phyloP scores from a whole-genome alignment of 148 eudicot species.

The Cornus suecica region DNA sequence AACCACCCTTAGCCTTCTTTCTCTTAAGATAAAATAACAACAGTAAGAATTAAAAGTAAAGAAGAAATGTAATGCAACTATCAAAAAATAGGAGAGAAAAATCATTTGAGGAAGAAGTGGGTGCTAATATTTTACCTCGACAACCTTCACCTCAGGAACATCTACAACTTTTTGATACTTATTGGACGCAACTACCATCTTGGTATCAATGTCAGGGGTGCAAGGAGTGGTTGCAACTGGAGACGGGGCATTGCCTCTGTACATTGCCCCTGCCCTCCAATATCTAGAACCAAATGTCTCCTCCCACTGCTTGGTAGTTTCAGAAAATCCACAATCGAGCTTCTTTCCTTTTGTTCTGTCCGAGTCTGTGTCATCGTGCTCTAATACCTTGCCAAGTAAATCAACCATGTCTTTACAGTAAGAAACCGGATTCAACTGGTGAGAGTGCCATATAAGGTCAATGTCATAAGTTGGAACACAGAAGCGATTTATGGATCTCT shows the following conservation, averaged over 20 bases:
- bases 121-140: slow-evolving; percentile 55
- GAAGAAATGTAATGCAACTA: not conserved
- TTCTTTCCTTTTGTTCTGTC: slow-evolving; percentile 91
- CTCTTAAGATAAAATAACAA: not conserved
- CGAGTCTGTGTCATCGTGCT: slow-evolving; percentile 94
- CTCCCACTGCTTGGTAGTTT: slow-evolving; percentile 79
- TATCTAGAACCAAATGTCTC: slow-evolving; percentile 77
- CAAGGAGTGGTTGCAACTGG: slow-evolving; percentile 54
- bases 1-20: not conserved
- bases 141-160: slow-evolving; percentile 38
- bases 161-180: slow-evolving; percentile 23
- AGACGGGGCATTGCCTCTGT: slow-evolving; percentile 66
- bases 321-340: slow-evolving; percentile 80
- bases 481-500: slow-evolving; percentile 52
- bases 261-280: slow-evolving; percentile 97
- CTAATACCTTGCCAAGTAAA: slow-evolving; percentile 72
- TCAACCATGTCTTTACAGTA: slow-evolving; percentile 63
- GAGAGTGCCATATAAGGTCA: slow-evolving; percentile 98
- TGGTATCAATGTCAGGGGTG: slow-evolving; percentile 27
- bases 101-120: not conserved
- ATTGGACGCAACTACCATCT: slow-evolving; percentile 26
- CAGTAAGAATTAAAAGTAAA: not conserved
- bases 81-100: not conserved
- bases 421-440: slow-evolving; percentile 68
- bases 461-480: slow-evolving; percentile 93